Base-by-base conservation (phyloP, 805 yeast genomes). In the Metschnikowia baotianmanensis region DNA sequence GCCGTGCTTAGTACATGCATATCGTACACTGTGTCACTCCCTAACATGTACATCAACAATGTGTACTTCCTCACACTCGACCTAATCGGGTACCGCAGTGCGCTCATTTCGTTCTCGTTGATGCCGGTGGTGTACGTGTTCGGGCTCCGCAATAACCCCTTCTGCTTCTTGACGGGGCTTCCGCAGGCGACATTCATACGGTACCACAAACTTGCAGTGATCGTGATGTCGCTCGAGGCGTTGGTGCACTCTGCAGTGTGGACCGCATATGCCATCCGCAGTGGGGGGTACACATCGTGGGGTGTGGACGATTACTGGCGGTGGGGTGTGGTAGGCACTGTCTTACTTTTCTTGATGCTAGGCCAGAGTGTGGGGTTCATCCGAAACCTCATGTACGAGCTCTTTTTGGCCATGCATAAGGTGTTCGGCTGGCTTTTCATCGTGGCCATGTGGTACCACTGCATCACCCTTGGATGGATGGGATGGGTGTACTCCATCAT, bases 391-490 rank as follows among this genome's bases (percentile, higher is more conserved):
- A 42, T 44, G 49, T 50, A 50, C 34, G 54, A 50, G 36, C 12
- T 42, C 6, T 50, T 50, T 21, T 25, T 48, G 36, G 26, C 46
- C 13, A 16, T 38, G 17, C 54, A 50, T 35, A 50, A 48, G 28
- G 22, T 42, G 5, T 35, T 50, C 17, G 52, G 54, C 23, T 48
- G 52, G 54, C 17, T 48, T 6, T 50, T 50, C 24, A 50, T 50
- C 11, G 49, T 50, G n/a, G 31, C 51, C 21, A 50, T 50, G 54
- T 50, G 52, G 51, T 48, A 48, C 37, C 54, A 50, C 34, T 50
- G 52, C 25, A 21, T 22, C 21, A 36, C 16, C 6, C 35, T 50
- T 17, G 54, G 54, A 27, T 50, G 54, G 54, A 48, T 50, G 54
- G 54, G 52, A 18, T 50, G 54, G 54, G 49, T 50, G 3, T 50